Conservation (phyloP, 352 stramenopile species). For the Pythium phragmitis region DNA sequence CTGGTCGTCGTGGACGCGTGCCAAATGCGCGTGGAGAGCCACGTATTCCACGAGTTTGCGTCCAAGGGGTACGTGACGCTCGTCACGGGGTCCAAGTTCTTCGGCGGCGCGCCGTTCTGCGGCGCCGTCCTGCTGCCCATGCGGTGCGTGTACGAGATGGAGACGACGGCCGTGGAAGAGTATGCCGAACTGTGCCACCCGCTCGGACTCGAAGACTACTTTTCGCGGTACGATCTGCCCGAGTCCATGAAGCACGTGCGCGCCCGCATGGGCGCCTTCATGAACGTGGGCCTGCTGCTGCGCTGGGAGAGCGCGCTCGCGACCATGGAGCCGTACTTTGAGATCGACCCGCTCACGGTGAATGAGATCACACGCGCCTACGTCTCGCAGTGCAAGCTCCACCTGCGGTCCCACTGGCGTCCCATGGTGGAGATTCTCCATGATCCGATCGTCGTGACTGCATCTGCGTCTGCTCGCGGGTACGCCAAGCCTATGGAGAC, state of each 20-base stretch:
- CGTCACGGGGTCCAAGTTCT: slow-evolving; percentile 89
- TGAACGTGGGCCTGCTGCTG: slow-evolving; percentile 78
- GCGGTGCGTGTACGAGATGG: slow-evolving; percentile 77
- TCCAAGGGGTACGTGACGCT: slow-evolving; percentile 69
- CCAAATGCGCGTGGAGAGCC: slow-evolving; percentile 76
- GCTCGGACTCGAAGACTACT: slow-evolving; percentile 79
- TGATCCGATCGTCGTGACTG: slow-evolving; percentile 18
- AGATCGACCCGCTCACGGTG: slow-evolving; percentile 49
- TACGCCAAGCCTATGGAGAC: slow-evolving; percentile 50
- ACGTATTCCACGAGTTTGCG: slow-evolving; percentile 61
- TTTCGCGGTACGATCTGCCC: slow-evolving; percentile 77
- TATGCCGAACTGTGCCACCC: slow-evolving; percentile 65
- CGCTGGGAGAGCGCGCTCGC: slow-evolving; percentile 80
- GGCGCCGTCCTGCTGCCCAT: slow-evolving; percentile 81
- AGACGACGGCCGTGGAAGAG: slow-evolving; percentile 54
- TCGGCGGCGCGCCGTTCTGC: slow-evolving; percentile 82
- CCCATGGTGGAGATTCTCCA: slow-evolving; percentile 50
- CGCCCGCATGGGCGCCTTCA: slow-evolving; percentile 43
- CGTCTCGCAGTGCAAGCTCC: slow-evolving; percentile 48
- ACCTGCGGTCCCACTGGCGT: slow-evolving; percentile 40
- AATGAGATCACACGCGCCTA: slow-evolving; percentile 58
- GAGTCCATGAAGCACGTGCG: slow-evolving; percentile 65
- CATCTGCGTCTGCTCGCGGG: not conserved
- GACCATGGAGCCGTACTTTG: slow-evolving; percentile 78
- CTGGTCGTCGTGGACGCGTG: slow-evolving; percentile 87